Percentiles rank a stretch among this genome's conserved stretches.
Conservation (phyloP, 1,139 yeast genomes). For the Candida sp. region DNA sequence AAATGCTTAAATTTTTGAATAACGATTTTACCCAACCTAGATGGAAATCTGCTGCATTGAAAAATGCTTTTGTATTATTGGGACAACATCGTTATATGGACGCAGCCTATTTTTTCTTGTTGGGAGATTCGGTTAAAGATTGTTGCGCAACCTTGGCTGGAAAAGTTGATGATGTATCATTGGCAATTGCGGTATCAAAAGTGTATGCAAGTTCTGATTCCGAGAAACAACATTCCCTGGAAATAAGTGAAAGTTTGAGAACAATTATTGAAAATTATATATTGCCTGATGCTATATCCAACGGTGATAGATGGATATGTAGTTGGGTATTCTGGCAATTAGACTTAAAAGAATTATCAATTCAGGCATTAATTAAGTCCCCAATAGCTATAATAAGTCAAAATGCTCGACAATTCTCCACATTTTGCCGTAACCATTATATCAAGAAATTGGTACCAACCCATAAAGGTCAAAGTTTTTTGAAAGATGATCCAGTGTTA, state of each 20-base stretch:
- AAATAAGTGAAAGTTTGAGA: slow-evolving; percentile 29
- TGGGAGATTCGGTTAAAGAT: slow-evolving; percentile 77
- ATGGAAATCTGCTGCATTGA: slow-evolving; percentile 86
- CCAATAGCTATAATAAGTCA: slow-evolving; percentile 43
- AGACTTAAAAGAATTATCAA: slow-evolving; percentile 47
- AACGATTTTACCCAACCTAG: slow-evolving; percentile 73
- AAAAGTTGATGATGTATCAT: slow-evolving; percentile 61
- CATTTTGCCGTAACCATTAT: slow-evolving; percentile 17
- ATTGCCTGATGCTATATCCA: slow-evolving; percentile 53
- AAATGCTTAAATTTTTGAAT: slow-evolving; percentile 70
- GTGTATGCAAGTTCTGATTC: slow-evolving; percentile 43
- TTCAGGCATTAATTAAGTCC: slow-evolving; percentile 62
- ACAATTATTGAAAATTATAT: slow-evolving; percentile 50
- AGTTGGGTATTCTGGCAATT: slow-evolving; percentile 82
- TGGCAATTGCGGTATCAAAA: slow-evolving; percentile 81
- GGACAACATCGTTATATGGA: slow-evolving; percentile 86
- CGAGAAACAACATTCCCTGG: slow-evolving; percentile 6
- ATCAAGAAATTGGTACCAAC: slow-evolving; percentile 14
- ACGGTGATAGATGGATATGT: slow-evolving; percentile 79
- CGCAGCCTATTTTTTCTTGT: slow-evolving; percentile 85
- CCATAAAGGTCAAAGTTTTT: slow-evolving; percentile 39
- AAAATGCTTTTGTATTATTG: slow-evolving; percentile 86
- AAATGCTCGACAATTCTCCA: slow-evolving; percentile 18
- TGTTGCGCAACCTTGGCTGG: slow-evolving; percentile 70
- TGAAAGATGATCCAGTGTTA: slow-evolving; percentile 82